Base-by-base conservation (phyloP, 768 basidiomycete species). In the Krasilnikovozyma curviuscula region DNA sequence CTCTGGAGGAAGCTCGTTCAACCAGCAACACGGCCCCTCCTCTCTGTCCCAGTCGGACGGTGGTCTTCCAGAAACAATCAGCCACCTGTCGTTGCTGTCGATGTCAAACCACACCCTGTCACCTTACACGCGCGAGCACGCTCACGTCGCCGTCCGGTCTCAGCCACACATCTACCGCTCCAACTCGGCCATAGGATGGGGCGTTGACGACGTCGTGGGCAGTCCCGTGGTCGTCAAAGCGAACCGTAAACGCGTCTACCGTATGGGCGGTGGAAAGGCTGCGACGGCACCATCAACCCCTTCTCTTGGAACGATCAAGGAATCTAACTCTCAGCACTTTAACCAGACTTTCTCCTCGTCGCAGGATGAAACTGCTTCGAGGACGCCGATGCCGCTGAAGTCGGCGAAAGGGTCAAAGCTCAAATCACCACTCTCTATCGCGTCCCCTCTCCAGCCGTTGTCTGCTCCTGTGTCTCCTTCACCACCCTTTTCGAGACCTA, bases 81-180 rank as follows among this genome's bases (percentile, higher is more conserved):
- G 81, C 47, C 83, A 91, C 54, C 68, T 97, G 9, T 79, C 83
- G 16, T 83, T 81, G 3, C 74, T 98, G 39, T 78, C 76, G 18
- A 72, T 79, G 56, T 86, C 85, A 1, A 85, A 93, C 58, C 91
- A 93, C 59, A 98, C 91, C 0, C 68, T 98, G 3, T 85, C 82
- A 1, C 91, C 89, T 0, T 95, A 91, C 63, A 93, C 89, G 6
- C 76, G 85, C 46, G 78, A 80, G 13, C 70, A 86, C 25, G 79
- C 81, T 51, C 86, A 93, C 63, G 89, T 91, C 62, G 84, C 88
- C 1, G 85, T 93, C 12, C 74, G 88, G 28, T 84, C 83, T 50
- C 82, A 79, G 21, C 86, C 85, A 0, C 81, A 63, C 43, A 35
- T 64, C 9, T 59, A 59, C 9, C 54, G 57, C 32, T 40, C 52